Base-by-base conservation (phyloP, 2,329 filamentous ascomycete species). In the Lachnum nothofagi region DNA sequence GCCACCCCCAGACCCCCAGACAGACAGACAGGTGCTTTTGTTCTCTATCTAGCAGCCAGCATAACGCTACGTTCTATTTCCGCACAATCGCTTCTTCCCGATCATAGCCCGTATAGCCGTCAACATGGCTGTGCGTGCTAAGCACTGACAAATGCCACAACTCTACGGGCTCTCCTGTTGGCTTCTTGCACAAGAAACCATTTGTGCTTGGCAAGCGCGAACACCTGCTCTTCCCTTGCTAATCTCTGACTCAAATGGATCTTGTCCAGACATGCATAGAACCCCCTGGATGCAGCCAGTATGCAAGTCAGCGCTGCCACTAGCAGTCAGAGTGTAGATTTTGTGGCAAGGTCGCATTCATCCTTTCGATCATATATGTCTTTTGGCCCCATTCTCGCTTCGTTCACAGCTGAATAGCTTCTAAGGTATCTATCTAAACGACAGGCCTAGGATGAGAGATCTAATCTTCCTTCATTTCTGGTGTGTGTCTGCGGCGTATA, bases 81-180 rank as follows among this genome's bases (percentile, higher is more conserved):
- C 16, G 14, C 34, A 17, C 37, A 24, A n/a, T 25, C 27, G 41
- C n/a, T 23, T 42, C 35, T 27, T 6, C n/a, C 25, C 24, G 17
- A 46, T 20, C 24, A 4, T 27, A 29, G 45, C 31, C 31, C 42
- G 31, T 49, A 48, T 46, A 29, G 19, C n/a, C 17, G 19, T 44
- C 47, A 41, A 27, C 17, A 53, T 48, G 51, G 54, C 49, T 53
- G 44, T 45, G 51, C 42, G 29, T 44, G 45, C 51, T 44, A 51
- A 51, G 40, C 51, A 34, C 39, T 52, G 54, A 54, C 49, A 54
- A 45, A 49, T 42, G 46, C 44, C 31, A 31, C 23, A 23, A 40
- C 25, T 35, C 37, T 20, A 24, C 46, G 39, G 41, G 29, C 41
- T 39, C 25, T 38, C 35, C 24, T 27, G 39, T 40, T 40, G 17